Evolutionary conservation across 2,329 filamentous ascomycete genomes (phyloP), one percentile per base, ranked within the genome.

Genomic region (Aspergillus calidoustus): DNA sequence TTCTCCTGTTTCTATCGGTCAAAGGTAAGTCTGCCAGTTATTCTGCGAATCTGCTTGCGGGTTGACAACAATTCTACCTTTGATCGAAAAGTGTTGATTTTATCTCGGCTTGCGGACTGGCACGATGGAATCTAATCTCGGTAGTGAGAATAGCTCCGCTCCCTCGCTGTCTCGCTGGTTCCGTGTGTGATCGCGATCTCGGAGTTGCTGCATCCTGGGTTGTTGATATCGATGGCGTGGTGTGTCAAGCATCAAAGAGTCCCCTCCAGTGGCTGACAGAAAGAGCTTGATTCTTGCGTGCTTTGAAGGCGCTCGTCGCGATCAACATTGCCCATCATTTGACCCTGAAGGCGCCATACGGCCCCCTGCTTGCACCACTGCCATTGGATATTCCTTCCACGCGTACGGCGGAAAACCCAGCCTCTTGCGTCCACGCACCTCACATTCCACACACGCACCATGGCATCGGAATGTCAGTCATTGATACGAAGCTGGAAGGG

Each of bases 251-350:
- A 41, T 41, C 34, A 7, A 15, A 52, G 31, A 52, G 13, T 28
- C 15, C 48, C n/a, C 25, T 22, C 34, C 34, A 30, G 51, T 54
- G 51, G 31, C 51, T 54, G 51, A 13, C 34, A 25, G 28, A 54
- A 54, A 28, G 51, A 54, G 51, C 51, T 54, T 54, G 25, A 28
- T 43, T 44, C 51, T 41, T 38, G 51, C 51, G 15, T 54, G 51
- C 13, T 54, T 44, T 28, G 4, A 23, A 17, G 2, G 34, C 19
- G 23, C 11, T 19, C 51, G 34, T 41, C 34, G 34, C 34, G 6
- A 41, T 41, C 13, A 41, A 41, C 13, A 41, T 13, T 41, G 34
- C 34, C 15, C 11, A 41, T 15, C 13, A 41, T 41, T 54, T 13
- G 51, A 7, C 51, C 11, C 23, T 25, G 31, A 54, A 22, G 17